Base-by-base conservation (phyloP, 257 asterid species). In the Fraxinus cuspidata region DNA sequence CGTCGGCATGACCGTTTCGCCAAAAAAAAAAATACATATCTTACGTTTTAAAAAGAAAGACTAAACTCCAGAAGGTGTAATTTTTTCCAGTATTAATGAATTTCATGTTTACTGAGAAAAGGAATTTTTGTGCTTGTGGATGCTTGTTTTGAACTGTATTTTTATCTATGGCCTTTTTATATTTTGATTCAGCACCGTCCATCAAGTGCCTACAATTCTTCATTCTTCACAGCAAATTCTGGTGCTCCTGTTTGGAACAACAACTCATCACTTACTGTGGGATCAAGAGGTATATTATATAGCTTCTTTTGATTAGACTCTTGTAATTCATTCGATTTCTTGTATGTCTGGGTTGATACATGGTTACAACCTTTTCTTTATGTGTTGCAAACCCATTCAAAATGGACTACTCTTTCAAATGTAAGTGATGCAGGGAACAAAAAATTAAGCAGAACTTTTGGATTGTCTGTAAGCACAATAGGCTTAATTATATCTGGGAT, bases 221-320 rank as follows among this genome's bases (percentile, higher is more conserved):
- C 96, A 3, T 94, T 88, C 83, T 86, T 86, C 88, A 91, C 98
- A 32, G 91, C 98, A 1, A 94, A 92, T 73, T 84, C 93, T 4
- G 98, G 98, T 47, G 90, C 94, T 79, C 98, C 98, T 0, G 97
- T 92, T 1, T 94, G 91, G 92, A 91, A 94, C 90, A 90, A 92
- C 70, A 87, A 91, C 90, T 86, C 91, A 75, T 85, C 97, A 5
- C 82, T 94, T 84, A 86, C 98, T n/a, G 97, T 92, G 5, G 98
- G 98, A 78, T 82, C 88, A 25, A 85, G 97, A 89, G 98, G 98
- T 58, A 58, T 94, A 32, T n/a, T 70, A 38, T 34, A 2, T 28
- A 35, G 12, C 42, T 16, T 11, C 12, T 25, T 69, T 35, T n/a
- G 58, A 49, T 23, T 2, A 6, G 16, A 32, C 19, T 3, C 4